These are phyloP conservation scores for Elongisporangium senticosum DNA, from an alignment of 352 stramenopile genomes.

Conservation along the genomic window DNA sequence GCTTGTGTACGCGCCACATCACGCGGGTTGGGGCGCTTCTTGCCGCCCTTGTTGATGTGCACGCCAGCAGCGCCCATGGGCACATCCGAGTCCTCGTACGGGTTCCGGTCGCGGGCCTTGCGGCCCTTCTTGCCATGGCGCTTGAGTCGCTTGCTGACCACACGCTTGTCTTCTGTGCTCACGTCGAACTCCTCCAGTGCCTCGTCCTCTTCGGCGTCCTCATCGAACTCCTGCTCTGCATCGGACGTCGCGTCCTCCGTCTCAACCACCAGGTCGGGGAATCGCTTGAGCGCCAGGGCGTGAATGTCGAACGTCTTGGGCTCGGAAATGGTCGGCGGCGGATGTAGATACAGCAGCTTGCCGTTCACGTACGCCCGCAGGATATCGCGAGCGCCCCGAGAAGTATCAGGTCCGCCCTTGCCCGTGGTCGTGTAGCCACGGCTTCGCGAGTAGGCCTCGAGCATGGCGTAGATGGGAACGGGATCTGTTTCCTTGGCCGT, in stretches of 20 bases:
- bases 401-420: conserved; percentile 94
- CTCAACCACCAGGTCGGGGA: conserved; percentile 39
- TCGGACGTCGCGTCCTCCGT: conserved; percentile 6
- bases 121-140: conserved; percentile 76
- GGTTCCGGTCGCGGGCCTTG: conserved; percentile 60
- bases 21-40: background rate
- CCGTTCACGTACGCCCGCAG: conserved; percentile 98
- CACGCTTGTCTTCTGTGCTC: conserved; percentile 58
- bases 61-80: conserved; percentile 36
- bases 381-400: conserved; percentile 92
- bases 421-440: conserved; percentile 92
- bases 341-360: conserved; percentile 96
- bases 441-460: conserved; percentile 76
- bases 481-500: conserved; percentile 65
- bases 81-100: conserved; percentile 90
- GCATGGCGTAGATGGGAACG: conserved; percentile 73
- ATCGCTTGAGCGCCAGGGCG: conserved; percentile 45
- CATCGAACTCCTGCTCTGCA: conserved; percentile 9
- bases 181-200: conserved; percentile 53
- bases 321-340: conserved; percentile 77
- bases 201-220: conserved; percentile 19
- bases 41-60: conserved; percentile 12
- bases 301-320: conserved; percentile 72
- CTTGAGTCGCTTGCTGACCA: conserved; percentile 80
- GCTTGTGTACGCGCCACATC: background rate